These are phyloP conservation scores for Chenopodium berlandieri DNA, from an alignment of 148 eudicot genomes.

Conservation along the genomic window DNA sequence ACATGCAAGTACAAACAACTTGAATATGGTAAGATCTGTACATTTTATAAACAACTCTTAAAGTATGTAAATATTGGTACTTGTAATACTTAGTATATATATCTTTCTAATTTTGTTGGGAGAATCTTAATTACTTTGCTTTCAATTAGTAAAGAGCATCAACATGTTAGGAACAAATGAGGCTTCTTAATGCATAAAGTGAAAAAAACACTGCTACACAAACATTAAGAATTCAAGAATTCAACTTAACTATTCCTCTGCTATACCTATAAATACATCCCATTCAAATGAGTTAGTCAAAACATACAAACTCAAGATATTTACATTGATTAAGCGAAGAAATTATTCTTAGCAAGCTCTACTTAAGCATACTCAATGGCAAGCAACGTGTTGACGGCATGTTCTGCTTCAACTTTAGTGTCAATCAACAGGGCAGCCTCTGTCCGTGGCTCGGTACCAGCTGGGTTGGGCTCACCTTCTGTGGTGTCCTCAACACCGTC, in stretches of 20 bases:
- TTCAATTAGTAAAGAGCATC: not conserved
- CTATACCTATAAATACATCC: not conserved
- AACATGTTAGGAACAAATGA: not conserved
- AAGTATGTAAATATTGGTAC: not conserved
- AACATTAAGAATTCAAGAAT: not conserved
- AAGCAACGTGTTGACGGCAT: not conserved
- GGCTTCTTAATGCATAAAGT: not conserved
- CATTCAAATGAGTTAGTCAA: not conserved
- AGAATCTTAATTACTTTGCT: not conserved
- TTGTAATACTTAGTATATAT: not conserved
- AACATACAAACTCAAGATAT: not conserved
- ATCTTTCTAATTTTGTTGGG: not conserved
- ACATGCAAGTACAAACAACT: not conserved
- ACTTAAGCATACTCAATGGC: conserved; percentile 1
- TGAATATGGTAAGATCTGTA: not conserved
- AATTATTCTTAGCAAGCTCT: not conserved
- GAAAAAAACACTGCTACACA: not conserved
- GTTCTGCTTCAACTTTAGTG: conserved; percentile 8
- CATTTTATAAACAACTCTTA: not conserved
- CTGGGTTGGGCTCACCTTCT: not conserved
- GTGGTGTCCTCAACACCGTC: not conserved
- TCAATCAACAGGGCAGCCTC: not conserved
- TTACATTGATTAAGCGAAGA: not conserved
- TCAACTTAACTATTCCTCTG: not conserved
- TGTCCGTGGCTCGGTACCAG: not conserved